A percentile compares a stretch with the other conserved stretches of the same genome.
Conservation (phyloP, 805 yeast species). For the Pichia paraexigua region DNA sequence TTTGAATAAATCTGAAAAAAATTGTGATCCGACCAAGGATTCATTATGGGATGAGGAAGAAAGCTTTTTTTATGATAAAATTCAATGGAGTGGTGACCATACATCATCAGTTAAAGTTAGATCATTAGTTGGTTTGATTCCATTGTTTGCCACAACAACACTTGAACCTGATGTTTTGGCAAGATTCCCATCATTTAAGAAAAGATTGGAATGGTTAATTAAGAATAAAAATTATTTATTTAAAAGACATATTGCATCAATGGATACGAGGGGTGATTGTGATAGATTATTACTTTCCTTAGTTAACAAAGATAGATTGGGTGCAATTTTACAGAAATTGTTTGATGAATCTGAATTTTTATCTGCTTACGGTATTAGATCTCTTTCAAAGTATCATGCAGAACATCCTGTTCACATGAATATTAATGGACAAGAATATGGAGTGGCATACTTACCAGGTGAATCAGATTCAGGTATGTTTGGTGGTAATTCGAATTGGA, state of each 20-base stretch:
- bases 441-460: conserved; percentile 73
- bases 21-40: conserved; percentile 35
- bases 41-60: conserved; percentile 88
- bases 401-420: conserved; percentile 78
- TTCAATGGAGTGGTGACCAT: conserved; percentile 65
- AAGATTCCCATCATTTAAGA: conserved; percentile 73
- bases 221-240: conserved; percentile 62
- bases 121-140: conserved; percentile 86
- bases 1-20: conserved; percentile 31
- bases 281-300: conserved; percentile 72
- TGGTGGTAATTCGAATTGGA: conserved; percentile 96
- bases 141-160: conserved; percentile 81
- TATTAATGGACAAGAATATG: conserved; percentile 66
- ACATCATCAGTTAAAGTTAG: conserved; percentile 73
- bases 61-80: conserved; percentile 85
- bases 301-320: conserved; percentile 72
- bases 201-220: conserved; percentile 77
- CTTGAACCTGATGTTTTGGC: conserved; percentile 76
- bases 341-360: conserved; percentile 82
- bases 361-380: conserved; percentile 79
- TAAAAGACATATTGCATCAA: conserved; percentile 77
- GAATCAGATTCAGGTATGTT: conserved; percentile 89
- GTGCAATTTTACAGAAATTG: conserved; percentile 68
- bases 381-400: conserved; percentile 79
- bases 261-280: conserved; percentile 71